Evolutionary conservation across 768 basidiomycete genomes (phyloP).

Genomic region (Amanita fuliginea): DNA sequence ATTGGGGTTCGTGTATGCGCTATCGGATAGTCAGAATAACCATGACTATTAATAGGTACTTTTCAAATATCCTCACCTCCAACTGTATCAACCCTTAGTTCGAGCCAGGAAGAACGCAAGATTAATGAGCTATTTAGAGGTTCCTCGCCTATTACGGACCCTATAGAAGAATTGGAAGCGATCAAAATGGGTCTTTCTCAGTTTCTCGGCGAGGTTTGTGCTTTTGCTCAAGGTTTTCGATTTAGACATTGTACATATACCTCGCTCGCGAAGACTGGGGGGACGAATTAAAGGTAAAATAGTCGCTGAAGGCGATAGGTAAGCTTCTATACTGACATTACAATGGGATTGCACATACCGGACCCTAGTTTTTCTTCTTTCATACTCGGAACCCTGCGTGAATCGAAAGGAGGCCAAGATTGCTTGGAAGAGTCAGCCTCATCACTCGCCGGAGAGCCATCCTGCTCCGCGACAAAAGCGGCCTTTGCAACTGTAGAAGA

Average conservation of each 20-base stretch:
- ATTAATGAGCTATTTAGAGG: background rate
- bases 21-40: background rate
- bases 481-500: background rate
- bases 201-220: background rate
- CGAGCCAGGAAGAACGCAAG: slow-evolving; percentile 4
- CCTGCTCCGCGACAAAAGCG: background rate
- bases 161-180: slow-evolving; percentile 2
- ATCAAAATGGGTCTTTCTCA: slow-evolving; percentile 2
- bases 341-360: background rate
- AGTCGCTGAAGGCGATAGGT: background rate
- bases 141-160: slow-evolving; percentile 2
- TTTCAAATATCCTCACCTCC: slow-evolving; percentile 1
- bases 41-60: background rate
- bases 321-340: background rate
- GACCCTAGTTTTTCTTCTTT: background rate
- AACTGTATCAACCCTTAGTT: slow-evolving; percentile 3
- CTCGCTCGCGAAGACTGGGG: slow-evolving; percentile 2
- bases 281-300: background rate
- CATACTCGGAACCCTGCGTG: background rate
- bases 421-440: background rate
- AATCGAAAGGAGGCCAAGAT: background rate
- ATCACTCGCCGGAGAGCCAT: background rate
- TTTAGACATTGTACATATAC: slow-evolving; percentile 1
- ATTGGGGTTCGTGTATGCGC: slow-evolving; percentile 5
- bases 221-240: background rate